phyloP scores from a whole-genome alignment of 2,329 filamentous ascomycete genomes.

The Colletotrichum plurivorum region DNA sequence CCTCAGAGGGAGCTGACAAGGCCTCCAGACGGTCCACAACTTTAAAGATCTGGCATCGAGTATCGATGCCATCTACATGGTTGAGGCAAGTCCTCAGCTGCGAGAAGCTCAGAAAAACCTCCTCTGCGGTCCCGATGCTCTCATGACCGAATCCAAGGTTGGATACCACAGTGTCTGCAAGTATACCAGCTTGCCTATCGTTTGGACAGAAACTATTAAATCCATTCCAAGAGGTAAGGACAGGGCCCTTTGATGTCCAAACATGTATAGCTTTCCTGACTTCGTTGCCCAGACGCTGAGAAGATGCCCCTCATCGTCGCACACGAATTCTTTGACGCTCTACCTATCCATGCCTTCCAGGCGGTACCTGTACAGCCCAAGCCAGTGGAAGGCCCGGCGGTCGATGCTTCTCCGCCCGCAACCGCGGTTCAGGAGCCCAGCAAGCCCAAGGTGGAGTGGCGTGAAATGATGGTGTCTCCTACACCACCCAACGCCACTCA shows the following conservation, averaged over 20 bases:
- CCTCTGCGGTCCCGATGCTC: constrained; percentile 80
- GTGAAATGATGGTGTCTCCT: constrained; percentile 84
- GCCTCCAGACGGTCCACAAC: constrained; percentile 80
- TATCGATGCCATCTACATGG: constrained; percentile 91
- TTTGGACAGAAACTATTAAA: constrained; percentile 92
- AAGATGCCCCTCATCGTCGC: constrained; percentile 94
- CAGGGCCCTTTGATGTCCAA: background rate
- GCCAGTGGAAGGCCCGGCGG: constrained; percentile 25
- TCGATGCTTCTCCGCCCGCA: constrained; percentile 51
- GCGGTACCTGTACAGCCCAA: constrained; percentile 66
- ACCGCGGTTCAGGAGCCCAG: constrained; percentile 59
- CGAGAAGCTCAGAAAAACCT: constrained; percentile 83
- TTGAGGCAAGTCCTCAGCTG: constrained; percentile 90
- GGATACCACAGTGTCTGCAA: constrained; percentile 84
- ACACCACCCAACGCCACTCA: constrained; percentile 70
- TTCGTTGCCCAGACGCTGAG: constrained; percentile 63
- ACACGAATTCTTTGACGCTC: constrained; percentile 98
- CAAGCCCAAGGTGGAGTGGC: constrained; percentile 74
- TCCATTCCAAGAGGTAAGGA: constrained; percentile 79
- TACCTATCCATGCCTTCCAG: constrained; percentile 96
- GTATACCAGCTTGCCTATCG: constrained; percentile 79
- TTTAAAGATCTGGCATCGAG: constrained; percentile 84
- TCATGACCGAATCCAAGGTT: constrained; percentile 78
- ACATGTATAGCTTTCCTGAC: constrained; percentile 28
- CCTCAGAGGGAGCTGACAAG: constrained; percentile 3